Evolutionary conservation across 495 filamentous ascomycete genomes (phyloP).

Genomic region (Poronia punctata): DNA sequence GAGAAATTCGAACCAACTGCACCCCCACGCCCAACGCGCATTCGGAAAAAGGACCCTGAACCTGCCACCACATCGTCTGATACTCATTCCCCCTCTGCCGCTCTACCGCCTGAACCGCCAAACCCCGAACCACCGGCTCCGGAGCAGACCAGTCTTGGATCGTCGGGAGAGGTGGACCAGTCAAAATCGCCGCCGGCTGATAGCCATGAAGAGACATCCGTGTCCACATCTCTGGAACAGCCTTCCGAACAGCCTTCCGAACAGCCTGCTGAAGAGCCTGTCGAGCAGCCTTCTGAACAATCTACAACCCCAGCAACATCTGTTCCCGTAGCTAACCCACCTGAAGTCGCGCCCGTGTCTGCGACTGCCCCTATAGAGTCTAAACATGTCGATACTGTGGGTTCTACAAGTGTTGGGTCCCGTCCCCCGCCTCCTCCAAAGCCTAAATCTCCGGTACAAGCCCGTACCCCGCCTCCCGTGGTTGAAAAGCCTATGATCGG

Average conservation of each 20-base stretch:
- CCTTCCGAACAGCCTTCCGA: constrained; percentile 22
- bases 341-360: constrained; percentile 32
- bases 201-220: constrained; percentile 18
- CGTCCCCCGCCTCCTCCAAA: constrained; percentile 25
- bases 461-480: constrained; percentile 54
- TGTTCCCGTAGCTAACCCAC: constrained; percentile 31
- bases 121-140: constrained; percentile 27
- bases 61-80: constrained; percentile 16
- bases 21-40: constrained; percentile 74
- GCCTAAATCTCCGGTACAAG: constrained; percentile 23
- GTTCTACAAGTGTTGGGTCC: constrained; percentile 14
- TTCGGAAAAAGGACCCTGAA: constrained; percentile 66
- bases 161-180: constrained; percentile 30
- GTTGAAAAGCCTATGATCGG: constrained; percentile 67
- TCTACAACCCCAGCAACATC: constrained; percentile 19
- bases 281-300: too few species aligned
- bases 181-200: constrained; percentile 26
- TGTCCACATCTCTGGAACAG: constrained; percentile 21
- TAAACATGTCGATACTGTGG: constrained; percentile 22
- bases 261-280: constrained; percentile 20
- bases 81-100: constrained; percentile 54
- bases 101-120: constrained; percentile 60
- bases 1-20: constrained; percentile 88
- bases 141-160: too few species aligned
- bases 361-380: constrained; percentile 34